Evolutionary conservation across 2,329 filamentous ascomycete genomes (phyloP), one percentile per base, ranked within the genome.

Genomic region (Pseudogymnoascus sp.): DNA sequence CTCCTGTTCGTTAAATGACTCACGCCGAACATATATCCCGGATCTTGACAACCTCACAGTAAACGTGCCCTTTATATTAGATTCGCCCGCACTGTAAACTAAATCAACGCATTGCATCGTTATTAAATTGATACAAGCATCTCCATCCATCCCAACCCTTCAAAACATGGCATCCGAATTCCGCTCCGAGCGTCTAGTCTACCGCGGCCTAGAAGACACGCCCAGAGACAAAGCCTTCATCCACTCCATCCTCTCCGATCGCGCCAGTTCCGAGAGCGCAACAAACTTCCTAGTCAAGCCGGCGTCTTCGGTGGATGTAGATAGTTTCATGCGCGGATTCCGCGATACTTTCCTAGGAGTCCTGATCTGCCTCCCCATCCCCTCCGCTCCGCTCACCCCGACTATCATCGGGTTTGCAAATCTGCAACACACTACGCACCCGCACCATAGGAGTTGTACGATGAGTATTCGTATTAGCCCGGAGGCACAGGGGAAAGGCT

Each of bases 371-470:
- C 69, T 76, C 0, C 68, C 72, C 12, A 63, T 67, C 4, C 23
- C 64, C 11, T 59, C 59, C 12, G 8, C 29, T 3, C 61, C 63
- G 2, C 37, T 38, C 2, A 21, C 8, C 16, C 16, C 39, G 39
- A 41, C 1, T 21, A 11, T 12, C 63, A 65, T 35, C 63, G 12
- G 64, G 58, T 49, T 8, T 29, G 16, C 29, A n/a, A 26, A 49
- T 26, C 43, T 49, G 5, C 39, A 60, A 63, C 41, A 31, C 6
- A 49, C 43, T 5, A 49, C 43, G 14, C 43, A 49, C 4, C 43
- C 23, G 3, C 78, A 80, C 63, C 78, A 81, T 65, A 74, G 79
- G 12, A 70, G 70, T 64, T 74, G 75, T 11, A 72, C 75, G 41
- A 67, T 77, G 59, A 69, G 71, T 37, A 71, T 77, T 59, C 68